These are phyloP conservation scores for Globisporangium iwayamae DNA, from an alignment of 352 stramenopile species.

Conservation along the genomic window DNA sequence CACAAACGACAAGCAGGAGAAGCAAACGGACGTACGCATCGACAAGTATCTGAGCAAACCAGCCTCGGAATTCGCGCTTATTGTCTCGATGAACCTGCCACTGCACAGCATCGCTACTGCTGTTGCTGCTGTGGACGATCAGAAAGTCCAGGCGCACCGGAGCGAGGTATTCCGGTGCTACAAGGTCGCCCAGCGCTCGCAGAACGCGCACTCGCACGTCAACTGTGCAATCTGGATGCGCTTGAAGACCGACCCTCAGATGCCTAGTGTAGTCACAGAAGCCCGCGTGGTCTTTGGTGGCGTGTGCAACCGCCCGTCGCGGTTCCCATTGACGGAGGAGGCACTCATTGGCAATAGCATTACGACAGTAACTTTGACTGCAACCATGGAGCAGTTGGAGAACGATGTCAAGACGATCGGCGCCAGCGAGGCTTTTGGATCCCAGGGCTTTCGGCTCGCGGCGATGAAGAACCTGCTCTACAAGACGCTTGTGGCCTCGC, in stretches of 20 bases:
- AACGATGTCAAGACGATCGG: conserved; percentile 79
- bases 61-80: conserved; percentile 19
- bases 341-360: conserved; percentile 82
- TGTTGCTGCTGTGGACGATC: conserved; percentile 1
- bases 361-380: conserved; percentile 64
- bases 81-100: conserved; percentile 36
- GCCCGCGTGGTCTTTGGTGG: conserved; percentile 60
- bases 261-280: conserved; percentile 57
- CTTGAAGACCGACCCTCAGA: conserved; percentile 38
- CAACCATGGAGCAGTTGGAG: conserved; percentile 72
- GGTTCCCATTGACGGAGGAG: conserved; percentile 39
- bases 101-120: conserved; percentile 25
- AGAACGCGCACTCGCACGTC: conserved; percentile 58
- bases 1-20: conserved; percentile 57
- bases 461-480: conserved; percentile 85
- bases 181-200: conserved; percentile 45
- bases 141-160: neutral
- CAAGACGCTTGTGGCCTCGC: conserved; percentile 89
- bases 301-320: conserved; percentile 64
- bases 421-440: conserved; percentile 28
- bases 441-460: conserved; percentile 17
- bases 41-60: conserved; percentile 24
- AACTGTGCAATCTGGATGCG: conserved; percentile 41
- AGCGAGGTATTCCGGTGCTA: conserved; percentile 28
- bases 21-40: conserved; percentile 17